Evolutionary conservation across 352 stramenopile species (phyloP), one percentile per base, ranked within the genome.

Genomic region (Paralagenidium karlingii): DNA sequence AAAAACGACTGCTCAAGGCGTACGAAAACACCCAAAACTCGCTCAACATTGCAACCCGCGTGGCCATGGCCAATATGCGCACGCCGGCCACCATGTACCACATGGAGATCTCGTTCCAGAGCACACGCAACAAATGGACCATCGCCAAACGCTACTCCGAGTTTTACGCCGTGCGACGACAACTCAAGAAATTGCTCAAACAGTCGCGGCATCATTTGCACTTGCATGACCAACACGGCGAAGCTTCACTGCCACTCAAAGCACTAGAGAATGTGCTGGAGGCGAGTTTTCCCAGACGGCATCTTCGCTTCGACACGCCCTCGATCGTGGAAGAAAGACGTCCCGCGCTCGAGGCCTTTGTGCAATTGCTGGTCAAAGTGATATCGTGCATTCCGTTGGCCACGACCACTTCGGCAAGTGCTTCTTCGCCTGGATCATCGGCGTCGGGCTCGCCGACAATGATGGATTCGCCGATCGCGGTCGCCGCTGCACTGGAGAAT

Each of bases 131-230:
- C 48, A 88, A 86, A 51, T 90, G 77, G 77, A 86, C 58, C 47
- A 87, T 90, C 41, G 60, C 68, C 31, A 90, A 87, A 53, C 77
- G 77, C 27, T 90, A 87, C 59, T 90, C 77, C 3, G 77, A 90
- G 47, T 90, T 90, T 49, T 85, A 79, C 55, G 55, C 60, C 16
- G 44, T 83, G 15, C 77, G 77, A 9, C 61, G 61, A 22, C 63
- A 63, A 34, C 68, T 90, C 8, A 53, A 50, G 28, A 73, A 69
- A 47, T 79, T 79, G 33, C 24, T 84, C 43, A 82, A 84, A 54
- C 63, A 75, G 21, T 74, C 60, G 63, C 76, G 81, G 48, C 39
- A 56, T 11, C 44, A 50, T 21, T n/a, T 42, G 16, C 7, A 8
- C 22, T 3, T 20, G 19, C 7, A 8, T 36, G 44, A 44, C 30